A percentile compares a stretch with the other conserved stretches of the same genome.
Evolutionary conservation across 2,329 filamentous ascomycete species (phyloP).

Genomic region (Penicillium sp.): DNA sequence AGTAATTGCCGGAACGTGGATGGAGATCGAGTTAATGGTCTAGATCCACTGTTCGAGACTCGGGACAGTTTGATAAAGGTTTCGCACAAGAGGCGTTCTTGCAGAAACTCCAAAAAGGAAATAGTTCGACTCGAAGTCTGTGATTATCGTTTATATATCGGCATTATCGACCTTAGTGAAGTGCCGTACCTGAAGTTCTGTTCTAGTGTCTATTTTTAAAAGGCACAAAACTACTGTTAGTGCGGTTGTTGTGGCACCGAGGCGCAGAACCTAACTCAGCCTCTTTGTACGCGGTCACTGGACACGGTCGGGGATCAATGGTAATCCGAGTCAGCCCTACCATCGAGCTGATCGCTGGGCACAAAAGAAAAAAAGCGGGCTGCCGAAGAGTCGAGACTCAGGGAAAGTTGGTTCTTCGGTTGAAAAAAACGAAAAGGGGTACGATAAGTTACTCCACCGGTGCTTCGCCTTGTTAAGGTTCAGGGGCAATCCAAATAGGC

Average conservation of each 20-base stretch:
- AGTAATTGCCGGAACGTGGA: neutral
- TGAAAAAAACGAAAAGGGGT: neutral
- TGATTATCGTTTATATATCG: neutral
- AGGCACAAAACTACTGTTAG: neutral
- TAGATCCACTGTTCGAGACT: neutral
- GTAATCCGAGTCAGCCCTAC: conserved; percentile 15
- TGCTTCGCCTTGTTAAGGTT: neutral
- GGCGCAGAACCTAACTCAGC: conserved; percentile 15
- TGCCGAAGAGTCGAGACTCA: neutral
- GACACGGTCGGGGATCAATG: neutral
- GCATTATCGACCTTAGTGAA: neutral
- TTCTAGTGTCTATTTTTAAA: conserved; percentile 4
- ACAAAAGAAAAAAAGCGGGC: conserved; percentile 6
- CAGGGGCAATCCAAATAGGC: conserved; percentile 1
- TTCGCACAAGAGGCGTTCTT: neutral
- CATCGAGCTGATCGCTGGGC: conserved; percentile 7
- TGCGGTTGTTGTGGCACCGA: neutral
- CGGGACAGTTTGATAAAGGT: neutral
- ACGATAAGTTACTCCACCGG: neutral
- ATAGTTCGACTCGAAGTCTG: neutral
- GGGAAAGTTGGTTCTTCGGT: neutral
- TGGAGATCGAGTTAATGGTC: neutral
- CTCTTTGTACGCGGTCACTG: conserved; percentile 7
- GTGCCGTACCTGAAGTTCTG: neutral
- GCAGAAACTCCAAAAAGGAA: neutral